Base-by-base conservation (phyloP, 2,329 filamentous ascomycete species). In the Aspergillus ochraceus region DNA sequence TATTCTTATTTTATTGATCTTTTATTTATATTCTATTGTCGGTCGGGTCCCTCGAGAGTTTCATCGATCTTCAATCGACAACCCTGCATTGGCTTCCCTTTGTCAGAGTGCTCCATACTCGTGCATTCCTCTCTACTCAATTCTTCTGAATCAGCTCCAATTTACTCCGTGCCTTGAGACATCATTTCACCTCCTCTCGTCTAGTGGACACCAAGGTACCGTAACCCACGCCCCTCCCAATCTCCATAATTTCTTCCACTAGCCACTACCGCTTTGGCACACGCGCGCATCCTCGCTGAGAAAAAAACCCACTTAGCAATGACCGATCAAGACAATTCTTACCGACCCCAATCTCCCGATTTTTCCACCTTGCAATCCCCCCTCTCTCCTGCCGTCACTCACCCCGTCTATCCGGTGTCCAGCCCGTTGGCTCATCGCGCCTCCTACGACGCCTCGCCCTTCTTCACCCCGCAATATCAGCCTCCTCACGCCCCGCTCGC, bases 301-400 rank as follows among this genome's bases (percentile, higher is more conserved):
- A 12, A 36, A 12, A 32, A 32, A 64, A 49, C 52, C 59, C 57
- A 62, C 63, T 61, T 67, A 77, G 71, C 70, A 66, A 79, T 79
- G 76, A 79, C 76, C 70, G 77, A 78, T 64, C 74, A 74, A 67
- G 74, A 79, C 64, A 77, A 74, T 57, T 73, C 74, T 30, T 81
- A 81, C 71, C 75, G 78, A 67, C 79, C 79, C 62, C 75, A 74
- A 69, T 81, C 79, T 49, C 80, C 80, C 67, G 79, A 82, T 66
- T 77, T 86, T 66, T 83, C 83, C 62, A 78, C 76, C 69, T 78
- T 81, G 69, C 70, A 79, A 66, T 68, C 76, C 59, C 69, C 74
- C 66, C 72, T 77, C 64, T 71, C 77, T 62, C 68, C 71, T 70
- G 62, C 71, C 71, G 68, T 51, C 66, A 68, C 70, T 64, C 64